Evolutionary conservation across 495 filamentous ascomycete species (phyloP).

Genomic region (Chaetomium tenue): DNA sequence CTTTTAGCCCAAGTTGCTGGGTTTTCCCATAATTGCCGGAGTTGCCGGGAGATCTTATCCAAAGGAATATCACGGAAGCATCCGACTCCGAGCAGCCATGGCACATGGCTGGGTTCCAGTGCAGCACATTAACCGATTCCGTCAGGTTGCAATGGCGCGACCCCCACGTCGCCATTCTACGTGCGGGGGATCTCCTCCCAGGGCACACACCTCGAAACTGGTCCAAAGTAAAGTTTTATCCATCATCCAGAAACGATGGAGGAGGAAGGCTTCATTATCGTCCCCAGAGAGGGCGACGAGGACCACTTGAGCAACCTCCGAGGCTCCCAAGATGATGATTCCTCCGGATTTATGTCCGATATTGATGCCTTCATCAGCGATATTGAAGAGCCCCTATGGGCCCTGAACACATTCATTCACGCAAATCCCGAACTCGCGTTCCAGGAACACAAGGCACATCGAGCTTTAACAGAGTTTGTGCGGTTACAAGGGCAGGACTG

Average conservation of each 20-base stretch:
- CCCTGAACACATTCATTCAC: constrained; percentile 55
- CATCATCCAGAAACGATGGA: background rate
- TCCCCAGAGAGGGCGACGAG: constrained; percentile 8
- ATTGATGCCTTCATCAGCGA: constrained; percentile 42
- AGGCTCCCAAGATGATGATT: background rate
- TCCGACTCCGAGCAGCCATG: background rate
- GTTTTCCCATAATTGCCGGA: constrained; percentile 1
- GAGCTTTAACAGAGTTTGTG: constrained; percentile 57
- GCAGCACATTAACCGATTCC: background rate
- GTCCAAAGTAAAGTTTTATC: too few relatives aligned
- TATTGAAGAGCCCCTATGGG: constrained; percentile 40
- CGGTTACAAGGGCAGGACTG: constrained; percentile 48
- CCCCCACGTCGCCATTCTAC: background rate
- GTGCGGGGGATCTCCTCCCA: background rate
- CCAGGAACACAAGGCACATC: constrained; percentile 57
- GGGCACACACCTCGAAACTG: background rate
- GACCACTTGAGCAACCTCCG: background rate
- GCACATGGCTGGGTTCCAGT: background rate
- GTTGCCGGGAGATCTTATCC: background rate
- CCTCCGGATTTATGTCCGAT: constrained; percentile 23
- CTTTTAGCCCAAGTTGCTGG: background rate
- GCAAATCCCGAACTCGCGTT: constrained; percentile 60
- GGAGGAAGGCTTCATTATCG: constrained; percentile 20
- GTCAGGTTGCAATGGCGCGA: background rate
- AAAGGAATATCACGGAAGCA: background rate